Evolutionary conservation across 345 rosid species (phyloP), one percentile per base, ranked within the genome.

Genomic region (Populus simonii): DNA sequence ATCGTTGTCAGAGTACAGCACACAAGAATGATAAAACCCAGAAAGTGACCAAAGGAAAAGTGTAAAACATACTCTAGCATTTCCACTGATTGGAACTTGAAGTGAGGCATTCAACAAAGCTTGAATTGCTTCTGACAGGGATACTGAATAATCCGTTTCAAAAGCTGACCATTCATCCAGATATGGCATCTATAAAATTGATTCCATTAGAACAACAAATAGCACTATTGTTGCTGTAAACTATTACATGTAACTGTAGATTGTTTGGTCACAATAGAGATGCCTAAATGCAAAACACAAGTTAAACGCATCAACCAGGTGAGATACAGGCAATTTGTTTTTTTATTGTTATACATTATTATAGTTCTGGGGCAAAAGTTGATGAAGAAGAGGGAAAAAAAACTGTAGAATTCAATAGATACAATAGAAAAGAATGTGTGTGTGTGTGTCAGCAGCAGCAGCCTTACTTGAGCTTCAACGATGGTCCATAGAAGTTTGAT

Each of bases 381-480:
- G 43, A 39, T 39, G 43, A 39, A 39, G 43, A 39, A 39, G 43
- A 39, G 10, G 43, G 10, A 0, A 1, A 39, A 39, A 39, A 39
- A 39, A 39, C 39, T 39, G 43, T 6, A 53, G n/a, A 53, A 53
- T 13, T 53, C 61, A 12, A 63, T 25, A 29, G 7, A 63, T 63
- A 17, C 29, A 23, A n/a, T 2, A 3, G 23, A 17, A 33, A 5
- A 33, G 36, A 33, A 5, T 33, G 36, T 31, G 33, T 33, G 35
- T 33, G 35, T 33, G 35, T 33, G 35, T 33, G 35, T 33, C 35
- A 18, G 2, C 8, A 29, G 6, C 71, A 1, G 17, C 25, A 18
- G 68, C 31, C 94, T 89, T 89, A 93, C 97, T 75, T 94, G 97
- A 82, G 89, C 80, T 66, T 89, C 92, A 1, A 89, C 82, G 82